Base-by-base conservation (phyloP, 805 yeast species). In the Candida sonorensis region DNA sequence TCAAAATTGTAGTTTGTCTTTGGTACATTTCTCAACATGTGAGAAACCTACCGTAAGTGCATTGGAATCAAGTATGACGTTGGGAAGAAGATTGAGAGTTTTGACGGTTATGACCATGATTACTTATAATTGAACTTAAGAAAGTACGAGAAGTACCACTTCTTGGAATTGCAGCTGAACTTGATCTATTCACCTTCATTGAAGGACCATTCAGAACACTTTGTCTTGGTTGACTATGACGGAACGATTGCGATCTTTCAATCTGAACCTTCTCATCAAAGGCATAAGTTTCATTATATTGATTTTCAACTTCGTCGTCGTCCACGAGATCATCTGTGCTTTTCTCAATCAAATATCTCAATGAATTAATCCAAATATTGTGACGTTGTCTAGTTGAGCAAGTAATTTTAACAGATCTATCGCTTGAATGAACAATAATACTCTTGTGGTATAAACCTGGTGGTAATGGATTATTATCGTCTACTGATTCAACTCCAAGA, bases 371-470 rank as follows among this genome's bases (percentile, higher is more conserved):
- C 98, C 98, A 90, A 24, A 86, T 77, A 50, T 84, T 84, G 55
- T 90, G 97, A 27, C 95, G 75, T 42, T 78, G 80, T 50, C 92
- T 71, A 1, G 86, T 83, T 6, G 92, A 78, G 59, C 97, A 88
- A 0, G 97, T 90, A 33, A 90, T 64, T 57, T 79, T 84, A 44
- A 90, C 60, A 4, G 74, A 62, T 33, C 80, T 72, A 26, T 72
- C 73, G 13, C 51, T 46, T 3, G 95, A 77, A 36, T 69, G 79
- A 24, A 92, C 74, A 30, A 88, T 55, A 33, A 90, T 80, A 49
- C 92, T 77, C 67, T 83, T 85, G 57, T 83, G 84, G 55, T 81
- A 84, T 25, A 90, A 59, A 1, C 96, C 97, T 0, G 92, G 79
- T 4, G 97, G 96, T 35, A 81, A 65, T 4, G 95, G 94, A 56